Base-by-base conservation (phyloP, 169 alveolate genomes). In the Babesia sp. region DNA sequence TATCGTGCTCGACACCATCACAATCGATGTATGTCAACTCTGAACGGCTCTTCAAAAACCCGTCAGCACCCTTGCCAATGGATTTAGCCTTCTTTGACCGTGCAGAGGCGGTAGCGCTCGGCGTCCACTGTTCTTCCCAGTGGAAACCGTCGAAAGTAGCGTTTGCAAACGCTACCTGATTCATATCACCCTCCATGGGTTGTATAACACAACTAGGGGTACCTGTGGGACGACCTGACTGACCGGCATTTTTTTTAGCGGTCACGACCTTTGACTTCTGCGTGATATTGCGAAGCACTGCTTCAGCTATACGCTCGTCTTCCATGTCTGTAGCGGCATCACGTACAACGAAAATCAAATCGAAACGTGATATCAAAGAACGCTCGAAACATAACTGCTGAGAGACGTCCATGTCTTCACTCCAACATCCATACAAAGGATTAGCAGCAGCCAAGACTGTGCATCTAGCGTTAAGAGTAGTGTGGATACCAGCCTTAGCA, bases 391-490 rank as follows among this genome's bases (percentile, higher is more conserved):
- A 97, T 39, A 98, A 91, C 83, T 98, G 98, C 71, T 93, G 92
- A 28, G 92, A 86, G 29, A 97, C 93, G 45, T 96, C 91, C 75
- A 93, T 74, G 50, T 93, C 94, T 63, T 91, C 94, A 60, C 93
- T 91, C 95, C 96, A 98, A 57, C 95, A 96, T 0, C 99, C 99
- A 90, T 98, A 98, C 50, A 97, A 87, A 0, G 99, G 99, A 82
- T 98, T 98, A n/a, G 99, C 99, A 16, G 99, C 99, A 14, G 99
- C 99, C 42, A 98, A 87, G 3, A 98, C 99, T 44, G 98, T 86
- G 86, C 99, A 98, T 36, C 92, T 77, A 39, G 99, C 99, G 87
- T 98, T 97, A 67, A 98, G 90, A n/a, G 98, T 90, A 26, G 98
- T 94, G 82, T 97, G 99, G 24, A 98, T 96, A 20, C 99, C 99